Evolutionary conservation across 306 rosid genomes (phyloP).

Genomic region (Cicer cuneatum): DNA sequence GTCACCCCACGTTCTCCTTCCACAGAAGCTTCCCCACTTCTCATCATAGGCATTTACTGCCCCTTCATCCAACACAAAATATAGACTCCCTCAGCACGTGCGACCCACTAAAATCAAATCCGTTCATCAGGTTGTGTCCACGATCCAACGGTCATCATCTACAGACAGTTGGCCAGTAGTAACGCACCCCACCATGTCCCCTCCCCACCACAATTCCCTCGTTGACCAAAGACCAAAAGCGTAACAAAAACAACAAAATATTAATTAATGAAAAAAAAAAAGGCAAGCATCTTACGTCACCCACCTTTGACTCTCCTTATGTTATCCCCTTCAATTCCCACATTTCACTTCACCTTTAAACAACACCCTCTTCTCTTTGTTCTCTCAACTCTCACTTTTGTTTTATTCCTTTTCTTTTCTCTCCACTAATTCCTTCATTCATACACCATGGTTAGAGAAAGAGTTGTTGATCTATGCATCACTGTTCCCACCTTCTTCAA

Average conservation of each 20-base stretch:
- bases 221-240: slow-evolving; percentile 60
- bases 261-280: neutral
- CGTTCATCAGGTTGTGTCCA: neutral
- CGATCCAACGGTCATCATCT: neutral
- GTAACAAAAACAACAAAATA: slow-evolving; percentile 28
- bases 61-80: neutral
- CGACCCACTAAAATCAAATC: slow-evolving; percentile 37
- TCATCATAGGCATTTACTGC: slow-evolving; percentile 44
- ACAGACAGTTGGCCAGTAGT: neutral
- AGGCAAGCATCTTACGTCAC: slow-evolving; percentile 59
- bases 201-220: slow-evolving; percentile 26
- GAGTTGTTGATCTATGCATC: slow-evolving; percentile 65
- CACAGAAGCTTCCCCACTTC: slow-evolving; percentile 41
- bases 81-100: slow-evolving; percentile 54
- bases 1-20: slow-evolving; percentile 61
- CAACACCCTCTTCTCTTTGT: slow-evolving; percentile 49
- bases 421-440: neutral
- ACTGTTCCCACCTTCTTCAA: slow-evolving; percentile 70
- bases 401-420: slow-evolving; percentile 1
- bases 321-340: slow-evolving; percentile 32
- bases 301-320: slow-evolving; percentile 68
- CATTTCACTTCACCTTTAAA: slow-evolving; percentile 36
- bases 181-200: slow-evolving; percentile 25
- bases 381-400: slow-evolving; percentile 13
- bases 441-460: slow-evolving; percentile 58